Evolutionary conservation across 371 early-diverging fungal genomes (phyloP).

Genomic region (Circinella minor): DNA sequence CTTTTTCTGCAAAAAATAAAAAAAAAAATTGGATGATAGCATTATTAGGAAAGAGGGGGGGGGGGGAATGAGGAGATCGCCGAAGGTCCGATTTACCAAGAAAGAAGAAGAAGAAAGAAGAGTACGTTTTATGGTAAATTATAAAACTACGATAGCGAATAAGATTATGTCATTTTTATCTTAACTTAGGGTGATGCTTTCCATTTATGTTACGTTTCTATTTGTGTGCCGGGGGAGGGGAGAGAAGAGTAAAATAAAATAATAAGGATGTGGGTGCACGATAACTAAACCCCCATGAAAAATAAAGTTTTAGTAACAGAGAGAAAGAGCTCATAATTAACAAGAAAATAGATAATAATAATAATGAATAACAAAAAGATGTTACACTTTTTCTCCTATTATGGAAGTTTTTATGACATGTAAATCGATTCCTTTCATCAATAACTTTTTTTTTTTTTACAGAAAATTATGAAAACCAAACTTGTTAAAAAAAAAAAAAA

Average conservation of each 20-base stretch:
- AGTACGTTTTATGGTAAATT: not conserved
- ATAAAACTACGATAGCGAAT: constrained; percentile 1
- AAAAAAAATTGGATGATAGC: too few species aligned
- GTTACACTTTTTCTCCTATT: constrained; percentile 1
- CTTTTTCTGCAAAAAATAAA: too few species aligned
- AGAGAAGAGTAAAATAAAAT: not conserved
- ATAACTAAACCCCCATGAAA: not conserved
- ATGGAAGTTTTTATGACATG: constrained; percentile 5
- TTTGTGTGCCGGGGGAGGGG: not conserved
- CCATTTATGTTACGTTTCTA: not conserved
- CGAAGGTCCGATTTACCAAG: not conserved
- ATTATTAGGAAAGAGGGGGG: not conserved
- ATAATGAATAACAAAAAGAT: not conserved
- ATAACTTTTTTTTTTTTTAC: not conserved
- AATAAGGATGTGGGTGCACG: not conserved
- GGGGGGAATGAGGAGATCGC: not conserved
- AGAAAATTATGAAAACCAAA: not conserved
- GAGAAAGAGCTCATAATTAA: not conserved
- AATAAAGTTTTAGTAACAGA: constrained; percentile 3
- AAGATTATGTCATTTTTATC: constrained; percentile 9
- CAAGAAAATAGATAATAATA: too few species aligned
- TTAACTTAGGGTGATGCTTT: not conserved
- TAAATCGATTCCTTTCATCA: not conserved
- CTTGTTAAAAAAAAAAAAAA: not conserved
- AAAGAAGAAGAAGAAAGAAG: not conserved